phyloP scores from a whole-genome alignment of 768 basidiomycete species.

The Suillus bovinus region DNA sequence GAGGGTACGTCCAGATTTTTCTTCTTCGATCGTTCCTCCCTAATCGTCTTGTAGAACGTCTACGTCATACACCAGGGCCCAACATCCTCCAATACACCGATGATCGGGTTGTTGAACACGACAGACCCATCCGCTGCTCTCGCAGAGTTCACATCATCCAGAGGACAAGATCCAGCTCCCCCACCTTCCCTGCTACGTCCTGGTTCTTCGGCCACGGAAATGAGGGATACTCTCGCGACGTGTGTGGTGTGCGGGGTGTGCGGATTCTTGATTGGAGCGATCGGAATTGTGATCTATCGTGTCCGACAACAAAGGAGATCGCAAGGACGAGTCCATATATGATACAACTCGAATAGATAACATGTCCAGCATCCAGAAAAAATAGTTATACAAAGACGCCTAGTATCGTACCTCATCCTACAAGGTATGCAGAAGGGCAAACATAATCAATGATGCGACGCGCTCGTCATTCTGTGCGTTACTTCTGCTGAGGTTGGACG shows the following conservation, averaged over 20 bases:
- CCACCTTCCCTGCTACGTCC: slow-evolving; percentile 16
- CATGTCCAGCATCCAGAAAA: background rate
- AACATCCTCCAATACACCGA: slow-evolving; percentile 40
- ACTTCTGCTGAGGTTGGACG: slow-evolving; percentile 18
- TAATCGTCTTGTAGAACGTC: slow-evolving; percentile 44
- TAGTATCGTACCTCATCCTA: background rate
- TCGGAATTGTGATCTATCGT: slow-evolving; percentile 24
- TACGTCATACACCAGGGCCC: slow-evolving; percentile 50
- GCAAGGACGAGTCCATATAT: slow-evolving; percentile 7
- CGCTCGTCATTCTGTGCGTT: background rate
- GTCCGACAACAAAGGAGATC: slow-evolving; percentile 8
- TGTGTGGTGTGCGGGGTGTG: slow-evolving; percentile 28
- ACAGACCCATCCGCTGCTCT: slow-evolving; percentile 42
- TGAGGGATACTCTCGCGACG: slow-evolving; percentile 17
- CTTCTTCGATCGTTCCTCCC: background rate
- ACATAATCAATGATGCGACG: background rate
- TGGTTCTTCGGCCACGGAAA: slow-evolving; percentile 17
- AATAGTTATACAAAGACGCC: background rate
- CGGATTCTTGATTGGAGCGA: slow-evolving; percentile 39
- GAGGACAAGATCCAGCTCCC: slow-evolving; percentile 43
- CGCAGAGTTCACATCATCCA: slow-evolving; percentile 38
- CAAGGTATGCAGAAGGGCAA: background rate
- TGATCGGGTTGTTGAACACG: slow-evolving; percentile 46
- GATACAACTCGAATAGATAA: slow-evolving; percentile 2
- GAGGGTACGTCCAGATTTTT: slow-evolving; percentile 36